Evolutionary conservation across 192 early-diverging fungal genomes (phyloP).

Genomic region (Mortierella alpina): DNA sequence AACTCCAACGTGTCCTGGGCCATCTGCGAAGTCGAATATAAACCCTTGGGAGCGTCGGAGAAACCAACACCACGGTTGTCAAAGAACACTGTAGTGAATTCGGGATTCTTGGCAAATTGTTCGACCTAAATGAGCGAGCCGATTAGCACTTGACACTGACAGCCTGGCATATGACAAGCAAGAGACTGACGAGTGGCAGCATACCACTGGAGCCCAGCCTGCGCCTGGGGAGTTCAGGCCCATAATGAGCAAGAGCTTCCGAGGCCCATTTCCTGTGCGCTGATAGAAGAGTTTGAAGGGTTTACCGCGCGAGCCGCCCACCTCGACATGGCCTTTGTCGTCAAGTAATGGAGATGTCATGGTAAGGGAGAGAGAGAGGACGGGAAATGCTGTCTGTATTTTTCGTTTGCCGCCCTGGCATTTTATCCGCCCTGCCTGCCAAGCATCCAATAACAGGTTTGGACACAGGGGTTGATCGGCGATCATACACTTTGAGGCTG

Average conservation of each 20-base stretch:
- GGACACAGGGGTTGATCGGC: too few species aligned
- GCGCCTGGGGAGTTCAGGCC: constrained; percentile 55
- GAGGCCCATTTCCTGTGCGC: constrained; percentile 76
- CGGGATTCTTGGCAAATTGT: constrained; percentile 71
- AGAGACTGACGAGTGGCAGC: background rate
- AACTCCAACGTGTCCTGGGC: constrained; percentile 78
- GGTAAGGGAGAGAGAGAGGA: background rate
- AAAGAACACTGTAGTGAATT: constrained; percentile 81
- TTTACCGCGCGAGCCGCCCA: constrained; percentile 45
- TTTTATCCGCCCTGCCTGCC: too few species aligned
- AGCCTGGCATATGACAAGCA: background rate
- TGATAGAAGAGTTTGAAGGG: constrained; percentile 83
- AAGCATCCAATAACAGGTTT: background rate
- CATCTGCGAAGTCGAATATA: constrained; percentile 79
- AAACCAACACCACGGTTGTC: constrained; percentile 88
- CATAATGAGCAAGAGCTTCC: constrained; percentile 81
- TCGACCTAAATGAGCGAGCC: constrained; percentile 58
- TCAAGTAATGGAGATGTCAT: constrained; percentile 10
- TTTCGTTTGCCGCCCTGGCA: background rate
- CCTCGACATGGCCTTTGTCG: constrained; percentile 57
- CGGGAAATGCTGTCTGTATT: too few species aligned
- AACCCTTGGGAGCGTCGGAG: constrained; percentile 64
- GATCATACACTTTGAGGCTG: too few species aligned
- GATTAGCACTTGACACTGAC: background rate
- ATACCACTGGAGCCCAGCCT: constrained; percentile 47